phyloP scores from a whole-genome alignment of 345 rosid species.

The Lenwebbia sp. region DNA sequence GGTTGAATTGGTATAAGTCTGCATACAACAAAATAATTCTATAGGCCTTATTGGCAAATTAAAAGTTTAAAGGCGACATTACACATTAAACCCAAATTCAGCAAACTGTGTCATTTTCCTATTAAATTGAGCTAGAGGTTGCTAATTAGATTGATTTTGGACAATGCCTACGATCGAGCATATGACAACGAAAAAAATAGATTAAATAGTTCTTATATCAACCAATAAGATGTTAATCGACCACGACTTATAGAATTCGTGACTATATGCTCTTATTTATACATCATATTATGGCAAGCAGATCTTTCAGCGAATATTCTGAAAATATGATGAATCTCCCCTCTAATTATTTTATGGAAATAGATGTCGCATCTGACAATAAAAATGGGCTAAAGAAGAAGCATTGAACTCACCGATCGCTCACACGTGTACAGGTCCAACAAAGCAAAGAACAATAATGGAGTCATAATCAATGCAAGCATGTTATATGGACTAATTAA shows the following conservation, averaged over 20 bases:
- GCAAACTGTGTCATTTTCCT: fast-evolving
- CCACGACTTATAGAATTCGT: background rate
- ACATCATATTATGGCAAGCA: background rate
- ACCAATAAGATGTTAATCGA: background rate
- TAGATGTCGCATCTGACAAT: background rate
- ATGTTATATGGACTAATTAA: background rate
- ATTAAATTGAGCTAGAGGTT: background rate
- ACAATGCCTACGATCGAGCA: fast-evolving
- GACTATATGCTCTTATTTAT: background rate
- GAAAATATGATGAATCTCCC: background rate
- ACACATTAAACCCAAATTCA: background rate
- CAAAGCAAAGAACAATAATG: background rate
- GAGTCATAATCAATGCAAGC: background rate
- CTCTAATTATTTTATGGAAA: background rate
- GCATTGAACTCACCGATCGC: background rate
- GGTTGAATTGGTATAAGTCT: background rate
- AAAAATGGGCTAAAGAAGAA: background rate
- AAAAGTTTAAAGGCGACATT: background rate
- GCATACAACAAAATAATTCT: too few relatives aligned
- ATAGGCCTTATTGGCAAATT: background rate
- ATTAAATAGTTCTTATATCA: background rate
- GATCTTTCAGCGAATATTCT: background rate
- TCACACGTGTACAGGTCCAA: background rate
- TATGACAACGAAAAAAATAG: background rate
- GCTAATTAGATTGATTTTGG: background rate